Percentiles rank a stretch among this genome's conserved stretches.
Evolutionary conservation across 2,329 filamentous ascomycete species (phyloP).

Genomic region (Alternaria angustiovoidea): DNA sequence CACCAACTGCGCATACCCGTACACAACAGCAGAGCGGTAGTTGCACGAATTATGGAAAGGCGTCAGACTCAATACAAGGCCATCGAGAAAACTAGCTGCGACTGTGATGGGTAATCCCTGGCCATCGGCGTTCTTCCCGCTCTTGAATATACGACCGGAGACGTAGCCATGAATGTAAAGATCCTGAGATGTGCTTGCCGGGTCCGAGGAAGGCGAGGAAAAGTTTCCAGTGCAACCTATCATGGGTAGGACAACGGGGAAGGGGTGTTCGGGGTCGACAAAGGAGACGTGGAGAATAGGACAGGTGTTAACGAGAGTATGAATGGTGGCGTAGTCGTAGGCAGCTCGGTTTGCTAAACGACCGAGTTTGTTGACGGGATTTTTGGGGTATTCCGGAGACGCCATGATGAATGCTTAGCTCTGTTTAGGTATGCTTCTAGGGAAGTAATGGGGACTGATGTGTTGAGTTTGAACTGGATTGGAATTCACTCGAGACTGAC

Average conservation of each 20-base stretch:
- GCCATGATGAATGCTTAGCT: conserved; percentile 10
- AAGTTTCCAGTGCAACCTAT: conserved; percentile 49
- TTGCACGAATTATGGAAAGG: conserved; percentile 50
- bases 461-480: not conserved
- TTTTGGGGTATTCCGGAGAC: conserved; percentile 33
- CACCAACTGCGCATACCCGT: conserved; percentile 42
- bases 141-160: conserved; percentile 67
- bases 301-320: conserved; percentile 41
- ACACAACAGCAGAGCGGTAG: conserved; percentile 43
- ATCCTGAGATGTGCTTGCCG: conserved; percentile 55
- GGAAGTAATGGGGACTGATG: not conserved
- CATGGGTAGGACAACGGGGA: conserved; percentile 57
- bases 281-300: conserved; percentile 50
- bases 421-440: not conserved
- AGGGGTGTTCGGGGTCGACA: conserved; percentile 59
- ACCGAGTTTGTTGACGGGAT: conserved; percentile 39
- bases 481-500: not conserved
- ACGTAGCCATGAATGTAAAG: conserved; percentile 49
- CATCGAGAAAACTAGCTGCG: conserved; percentile 37
- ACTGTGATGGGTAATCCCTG: conserved; percentile 4
- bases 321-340: conserved; percentile 49
- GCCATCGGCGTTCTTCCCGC: not conserved
- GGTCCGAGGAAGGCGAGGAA: conserved; percentile 64
- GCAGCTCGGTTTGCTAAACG: conserved; percentile 41
- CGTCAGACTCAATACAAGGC: conserved; percentile 44